These are phyloP conservation scores for Aspergillus sp. DNA, from an alignment of 2,329 filamentous ascomycete genomes.

Conservation along the genomic window DNA sequence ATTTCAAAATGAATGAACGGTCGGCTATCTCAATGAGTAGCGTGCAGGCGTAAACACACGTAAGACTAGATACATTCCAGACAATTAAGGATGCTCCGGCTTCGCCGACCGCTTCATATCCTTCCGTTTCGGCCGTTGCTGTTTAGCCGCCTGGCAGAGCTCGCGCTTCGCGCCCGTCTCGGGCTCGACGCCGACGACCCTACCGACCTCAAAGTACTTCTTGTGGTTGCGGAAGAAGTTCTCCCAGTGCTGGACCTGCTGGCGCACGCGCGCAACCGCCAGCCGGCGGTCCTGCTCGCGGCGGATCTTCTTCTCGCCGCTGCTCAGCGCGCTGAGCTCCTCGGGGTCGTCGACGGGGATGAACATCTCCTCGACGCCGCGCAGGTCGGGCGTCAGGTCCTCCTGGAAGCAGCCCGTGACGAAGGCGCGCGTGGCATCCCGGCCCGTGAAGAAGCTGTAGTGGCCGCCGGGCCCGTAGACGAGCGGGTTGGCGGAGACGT, in stretches of 20 bases:
- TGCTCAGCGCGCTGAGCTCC: conserved; percentile 25
- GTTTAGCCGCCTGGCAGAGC: conserved; percentile 70
- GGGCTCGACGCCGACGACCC: conserved; percentile 54
- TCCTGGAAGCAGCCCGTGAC: conserved; percentile 90
- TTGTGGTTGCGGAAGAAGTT: conserved; percentile 75
- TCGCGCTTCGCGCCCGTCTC: conserved; percentile 53
- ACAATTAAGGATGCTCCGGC: conserved; percentile 2
- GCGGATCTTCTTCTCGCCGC: conserved; percentile 48
- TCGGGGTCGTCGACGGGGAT: conserved; percentile 63
- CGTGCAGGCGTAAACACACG: background rate
- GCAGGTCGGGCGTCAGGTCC: conserved; percentile 79
- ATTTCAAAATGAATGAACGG: conserved; percentile 29
- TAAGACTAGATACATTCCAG: background rate
- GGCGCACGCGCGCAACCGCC: conserved; percentile 65
- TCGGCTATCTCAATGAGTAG: conserved; percentile 22
- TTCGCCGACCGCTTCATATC: conserved; percentile 20
- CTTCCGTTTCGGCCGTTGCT: conserved; percentile 59
- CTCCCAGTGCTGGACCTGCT: conserved; percentile 76
- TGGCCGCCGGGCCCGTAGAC: conserved; percentile 78
- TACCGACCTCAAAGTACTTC: conserved; percentile 80
- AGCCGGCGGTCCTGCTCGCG: conserved; percentile 63
- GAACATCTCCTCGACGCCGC: conserved; percentile 85
- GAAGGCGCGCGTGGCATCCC: conserved; percentile 83
- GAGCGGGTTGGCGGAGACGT: conserved; percentile 56
- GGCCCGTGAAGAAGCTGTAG: conserved; percentile 83